Evolutionary conservation across 805 yeast species (phyloP), one percentile per base, ranked within the genome.

Genomic region (Candida awuae): DNA sequence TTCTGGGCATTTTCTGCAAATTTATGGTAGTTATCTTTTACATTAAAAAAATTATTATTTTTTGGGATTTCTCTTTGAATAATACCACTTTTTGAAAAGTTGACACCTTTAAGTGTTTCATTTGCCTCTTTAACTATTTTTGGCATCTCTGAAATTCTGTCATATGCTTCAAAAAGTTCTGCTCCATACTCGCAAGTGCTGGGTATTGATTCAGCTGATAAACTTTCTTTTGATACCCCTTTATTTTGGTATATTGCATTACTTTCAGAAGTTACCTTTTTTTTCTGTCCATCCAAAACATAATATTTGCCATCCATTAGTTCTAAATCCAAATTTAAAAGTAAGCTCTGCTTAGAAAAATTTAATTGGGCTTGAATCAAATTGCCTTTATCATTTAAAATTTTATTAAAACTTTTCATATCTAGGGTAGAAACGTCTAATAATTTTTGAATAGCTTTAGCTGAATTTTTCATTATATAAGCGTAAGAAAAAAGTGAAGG

Each of bases 41-140:
- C 17, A 23, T 29, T 35, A 34, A 39, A 39, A 10, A 30, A 29
- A 18, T 34, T 30, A 3, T 10, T 6, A 15, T 34, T 33, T 9
- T 34, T 39, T 25, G 42, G 42, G 22, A 34, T n/a, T 2, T 29
- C 29, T 10, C 37, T 28, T 22, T 37, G 34, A 22, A 21, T 25
- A 32, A 26, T 4, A 13, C 12, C 15, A 5, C 23, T 10, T 18
- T 23, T 26, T 32, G 23, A 20, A 15, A 16, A 5, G 8, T 14
- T 14, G 18, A 6, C 6, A 29, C 32, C 13, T 29, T 13, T 17
- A 29, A 15, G 15, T n/a, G 6, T 5, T 29, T 16, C 17, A n/a
- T n/a, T n/a, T n/a, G n/a, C n/a, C n/a, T 26, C 25, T 6, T n/a
- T 16, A 2, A n/a, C n/a, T 14, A 22, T 29, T 26, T 29, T 36